A percentile compares a stretch with the other conserved stretches of the same genome.
phyloP scores from a whole-genome alignment of 192 early-diverging fungal species.

The Irineochytrium annulatum region DNA sequence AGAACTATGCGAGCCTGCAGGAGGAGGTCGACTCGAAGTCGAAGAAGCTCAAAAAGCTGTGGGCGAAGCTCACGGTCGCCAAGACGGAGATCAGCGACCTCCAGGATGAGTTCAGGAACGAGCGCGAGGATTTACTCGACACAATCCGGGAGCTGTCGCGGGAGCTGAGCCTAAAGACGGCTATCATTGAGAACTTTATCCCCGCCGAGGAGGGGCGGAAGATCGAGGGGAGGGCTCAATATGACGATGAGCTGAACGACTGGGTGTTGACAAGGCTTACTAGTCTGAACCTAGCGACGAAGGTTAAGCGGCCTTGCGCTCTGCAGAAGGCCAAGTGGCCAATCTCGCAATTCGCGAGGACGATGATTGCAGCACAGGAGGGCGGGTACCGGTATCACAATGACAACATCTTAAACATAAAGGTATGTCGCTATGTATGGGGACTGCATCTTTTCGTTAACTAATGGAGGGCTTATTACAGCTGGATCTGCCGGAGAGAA shows the following conservation, averaged over 20 bases:
- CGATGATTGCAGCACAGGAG: conserved; percentile 39
- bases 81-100: conserved; percentile 57
- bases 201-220: conserved; percentile 48
- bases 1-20: conserved; percentile 55
- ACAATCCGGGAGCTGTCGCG: conserved; percentile 55
- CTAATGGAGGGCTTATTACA: conserved; percentile 7
- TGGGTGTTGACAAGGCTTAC: conserved; percentile 44
- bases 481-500: conserved; percentile 47
- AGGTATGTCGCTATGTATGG: conserved; percentile 28
- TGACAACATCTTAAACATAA: conserved; percentile 49
- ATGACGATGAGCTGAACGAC: conserved; percentile 52
- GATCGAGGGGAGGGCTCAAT: conserved; percentile 45
- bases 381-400: conserved; percentile 31
- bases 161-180: conserved; percentile 50
- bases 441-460: not conserved
- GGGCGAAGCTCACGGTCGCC: conserved; percentile 45
- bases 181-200: conserved; percentile 58
- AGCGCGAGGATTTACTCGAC: conserved; percentile 56
- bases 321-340: conserved; percentile 35
- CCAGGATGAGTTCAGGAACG: conserved; percentile 57
- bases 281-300: conserved; percentile 32
- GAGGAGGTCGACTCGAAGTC: conserved; percentile 64
- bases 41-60: conserved; percentile 59
- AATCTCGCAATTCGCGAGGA: conserved; percentile 46
- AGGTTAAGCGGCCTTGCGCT: conserved; percentile 38